Conservation (phyloP, 1,139 yeast genomes). For the Hemisphaericaspora lyxosophila region DNA sequence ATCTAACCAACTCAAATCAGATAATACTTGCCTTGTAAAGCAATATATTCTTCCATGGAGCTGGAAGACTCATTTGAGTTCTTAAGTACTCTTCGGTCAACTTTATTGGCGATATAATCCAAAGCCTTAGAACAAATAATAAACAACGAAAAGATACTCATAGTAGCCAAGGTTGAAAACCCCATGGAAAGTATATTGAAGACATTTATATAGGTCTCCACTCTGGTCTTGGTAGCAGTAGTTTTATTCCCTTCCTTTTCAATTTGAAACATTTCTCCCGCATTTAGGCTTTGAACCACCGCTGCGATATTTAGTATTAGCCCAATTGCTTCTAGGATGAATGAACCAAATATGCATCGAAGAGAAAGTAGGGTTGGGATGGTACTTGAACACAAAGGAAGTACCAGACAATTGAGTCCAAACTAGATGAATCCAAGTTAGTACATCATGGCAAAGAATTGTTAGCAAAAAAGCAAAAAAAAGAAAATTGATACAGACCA, state of each 20-base stretch:
- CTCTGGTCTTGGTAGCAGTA: conserved; percentile 20
- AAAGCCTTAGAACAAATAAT: conserved; percentile 17
- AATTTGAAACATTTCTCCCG: conserved; percentile 26
- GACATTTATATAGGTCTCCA: conserved; percentile 23
- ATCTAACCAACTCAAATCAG: conserved; percentile 3
- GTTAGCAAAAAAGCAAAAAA: no score
- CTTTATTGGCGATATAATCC: conserved; percentile 18
- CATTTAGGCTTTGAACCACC: conserved; percentile 20
- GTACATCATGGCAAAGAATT: no score
- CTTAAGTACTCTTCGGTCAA: conserved; percentile 19
- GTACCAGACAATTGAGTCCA: conserved; percentile 22
- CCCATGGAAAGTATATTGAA: conserved; percentile 16
- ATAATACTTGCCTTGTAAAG: conserved; percentile 10
- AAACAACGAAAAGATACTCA: conserved; percentile 10
- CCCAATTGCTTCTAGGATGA: conserved; percentile 23
- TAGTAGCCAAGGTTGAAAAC: conserved; percentile 16
- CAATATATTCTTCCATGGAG: conserved; percentile 10
- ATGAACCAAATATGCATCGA: conserved; percentile 13
- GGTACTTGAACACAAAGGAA: conserved; percentile 22
- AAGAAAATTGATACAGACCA: conserved; percentile 24
- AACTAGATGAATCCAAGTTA: conserved; percentile 19
- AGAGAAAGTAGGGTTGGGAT: conserved; percentile 21
- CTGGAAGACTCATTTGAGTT: conserved; percentile 5
- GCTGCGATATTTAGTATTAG: conserved; percentile 21
- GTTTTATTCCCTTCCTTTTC: conserved; percentile 17